Conservation (phyloP, 2,329 filamentous ascomycete genomes). For the Pezicula rhizophila region DNA sequence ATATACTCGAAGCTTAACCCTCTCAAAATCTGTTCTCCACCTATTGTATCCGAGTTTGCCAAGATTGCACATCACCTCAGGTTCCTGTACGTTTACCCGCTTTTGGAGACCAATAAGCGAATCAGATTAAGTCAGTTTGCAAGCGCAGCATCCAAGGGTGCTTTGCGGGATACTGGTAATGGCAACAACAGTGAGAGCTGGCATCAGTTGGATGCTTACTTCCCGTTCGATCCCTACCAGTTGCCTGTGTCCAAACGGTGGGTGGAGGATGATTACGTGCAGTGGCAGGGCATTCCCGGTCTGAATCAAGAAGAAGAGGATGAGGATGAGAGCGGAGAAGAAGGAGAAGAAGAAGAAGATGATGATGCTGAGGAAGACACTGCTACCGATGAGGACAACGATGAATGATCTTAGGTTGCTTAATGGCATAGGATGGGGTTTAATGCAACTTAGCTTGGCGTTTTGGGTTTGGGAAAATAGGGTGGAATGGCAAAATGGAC, state of each 20-base stretch:
- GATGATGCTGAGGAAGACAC: constrained; percentile 16
- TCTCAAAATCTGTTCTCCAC: constrained; percentile 86
- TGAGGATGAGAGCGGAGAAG: constrained; percentile 41
- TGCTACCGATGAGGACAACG: constrained; percentile 18
- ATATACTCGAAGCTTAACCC: constrained; percentile 90
- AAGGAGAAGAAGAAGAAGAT: constrained; percentile 20
- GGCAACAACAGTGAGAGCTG: constrained; percentile 63
- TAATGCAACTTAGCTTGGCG: background rate
- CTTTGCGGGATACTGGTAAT: constrained; percentile 44
- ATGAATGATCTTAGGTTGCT: constrained; percentile 14
- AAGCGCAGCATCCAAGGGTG: constrained; percentile 40
- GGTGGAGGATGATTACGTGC: constrained; percentile 78
- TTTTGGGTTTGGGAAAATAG: constrained; percentile 4
- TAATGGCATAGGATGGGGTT: background rate
- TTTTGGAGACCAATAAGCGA: constrained; percentile 89
- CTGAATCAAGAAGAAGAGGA: constrained; percentile 53
- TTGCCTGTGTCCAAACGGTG: constrained; percentile 81
- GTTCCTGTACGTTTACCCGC: constrained; percentile 82
- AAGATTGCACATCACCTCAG: constrained; percentile 78
- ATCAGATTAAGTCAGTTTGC: constrained; percentile 71
- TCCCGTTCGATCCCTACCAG: constrained; percentile 95
- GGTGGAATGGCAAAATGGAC: constrained; percentile 2
- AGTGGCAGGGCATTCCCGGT: constrained; percentile 71
- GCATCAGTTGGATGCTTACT: constrained; percentile 87
- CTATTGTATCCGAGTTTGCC: constrained; percentile 88